Base-by-base conservation (phyloP, 805 yeast genomes). In the Jamesozyma spencerorum region DNA sequence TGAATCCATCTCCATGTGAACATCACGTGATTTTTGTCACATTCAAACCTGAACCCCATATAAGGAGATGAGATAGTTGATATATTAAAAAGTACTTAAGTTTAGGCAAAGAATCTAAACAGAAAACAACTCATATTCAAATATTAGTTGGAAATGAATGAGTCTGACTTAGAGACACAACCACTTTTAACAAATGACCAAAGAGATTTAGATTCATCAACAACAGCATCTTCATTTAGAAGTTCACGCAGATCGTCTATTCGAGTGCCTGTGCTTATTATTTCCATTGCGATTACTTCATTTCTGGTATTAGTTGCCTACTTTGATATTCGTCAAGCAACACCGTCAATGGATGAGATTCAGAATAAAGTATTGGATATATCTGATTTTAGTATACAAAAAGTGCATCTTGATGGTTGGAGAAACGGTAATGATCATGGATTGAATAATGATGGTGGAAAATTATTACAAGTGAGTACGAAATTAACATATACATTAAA, bases 381-480 rank as follows among this genome's bases (percentile, higher is more conserved):
- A 11, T 51, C 64, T 2, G 40, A 53, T 18, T 42, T 54, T 18
- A 31, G 55, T 22, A 30, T 59, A 3, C 33, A 39, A 1, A 48
- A 47, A 12, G 37, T 58, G 7, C 48, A 47, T 20, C 31, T 58
- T 8, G 60, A 57, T 31, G 64, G 63, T 1, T 59, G 64, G 64
- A 49, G 43, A 11, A 34, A 47, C 18, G 43, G 42, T 6, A 31
- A 46, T 11, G 45, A 51, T 32, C 34, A 35, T 22, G 40, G 38
- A 2, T 34, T 50, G 24, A 44, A 51, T 34, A 44, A 49, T 27
- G 55, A 54, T n/a, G 39, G 34, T 3, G 57, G 60, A 3, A 49
- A 50, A 31, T 39, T 28, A 14, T 18, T 52, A 39, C 57, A 53
- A 42, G 30, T 52, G 5, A 31, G 56, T 17, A 37, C 46, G 13